Evolutionary conservation across 2,329 filamentous ascomycete species (phyloP), one percentile per base, ranked within the genome.

Genomic region (Biscogniauxia mediterranea): DNA sequence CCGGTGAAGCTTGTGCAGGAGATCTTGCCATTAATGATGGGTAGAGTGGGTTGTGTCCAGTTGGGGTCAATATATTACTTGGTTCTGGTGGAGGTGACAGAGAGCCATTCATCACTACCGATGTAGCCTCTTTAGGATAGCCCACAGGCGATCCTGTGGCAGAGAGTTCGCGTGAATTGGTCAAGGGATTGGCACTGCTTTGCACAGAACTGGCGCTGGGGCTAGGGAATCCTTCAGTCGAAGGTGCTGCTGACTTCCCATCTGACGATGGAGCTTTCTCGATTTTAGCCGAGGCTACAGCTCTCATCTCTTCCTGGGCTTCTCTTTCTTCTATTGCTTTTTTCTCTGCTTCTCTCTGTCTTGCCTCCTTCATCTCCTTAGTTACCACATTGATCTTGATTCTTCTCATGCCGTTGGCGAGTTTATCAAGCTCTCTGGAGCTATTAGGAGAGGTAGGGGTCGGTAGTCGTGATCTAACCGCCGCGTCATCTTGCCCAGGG

Each of bases 321-420:
- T 56, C 60, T 19, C 57, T 53, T 17, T 58, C 28, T 17, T 28
- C 56, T 46, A 56, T 55, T 23, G 58, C 51, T 25, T 61, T 66
- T 49, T 61, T 66, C 55, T 67, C 63, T 53, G 63, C 65, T 25
- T 70, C 69, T 59, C 69, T 71, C n/a, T 81, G 80, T 25, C 78
- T 80, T 1, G 82, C 84, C 55, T 86, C 85, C 66, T 80, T 82
- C 67, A 87, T 83, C 49, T 84, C 79, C 62, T 86, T 80, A 1
- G 84, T 86, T 49, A 87, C 77, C 23, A 88, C 71, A 57, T 83
- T 87, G 67, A 89, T 85, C 70, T 83, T 87, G 61, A 89, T 84
- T 71, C 83, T 86, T 71, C 84, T 87, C 81, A 88, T 83, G 1
- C 83, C 82, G 42, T 77, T 79, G 0, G 85, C 83, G 62, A 89